Evolutionary conservation across 345 rosid genomes (phyloP), one percentile per base, ranked within the genome.

Genomic region (Moricandia arvensis): DNA sequence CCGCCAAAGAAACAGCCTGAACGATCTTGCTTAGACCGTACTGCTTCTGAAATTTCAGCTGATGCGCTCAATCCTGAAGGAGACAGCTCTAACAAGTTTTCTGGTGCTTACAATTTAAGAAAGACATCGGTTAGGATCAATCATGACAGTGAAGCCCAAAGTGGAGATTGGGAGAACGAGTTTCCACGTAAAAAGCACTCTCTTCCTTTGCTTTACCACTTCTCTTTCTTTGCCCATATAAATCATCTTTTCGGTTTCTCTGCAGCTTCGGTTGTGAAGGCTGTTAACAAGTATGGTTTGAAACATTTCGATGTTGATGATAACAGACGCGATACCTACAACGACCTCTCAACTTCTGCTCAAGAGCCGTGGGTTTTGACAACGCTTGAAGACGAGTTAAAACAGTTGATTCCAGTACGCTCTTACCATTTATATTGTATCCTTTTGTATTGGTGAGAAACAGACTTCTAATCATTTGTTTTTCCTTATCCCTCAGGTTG

Each of bases 221-320:
- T 47, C 16, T 66, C 63, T 72, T 72, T 34, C 21, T 34, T 30
- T 54, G 8, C 72, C 45, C 38, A n/a, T 76, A 43, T 71, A 51
- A 69, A 80, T 24, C 63, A 65, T 70, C 29, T 31, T 65, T 30
- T 59, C 49, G 68, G 73, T 45, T 63, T 74, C 37, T 53, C 70
- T 87, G 81, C 84, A 95, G 99, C 93, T 66, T 95, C 99, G 73
- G 98, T 92, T 61, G 83, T 89, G 76, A 95, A 80, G 87, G 90
- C 92, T 15, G 97, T 91, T 37, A 77, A 82, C 80, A 92, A 86
- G 81, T 86, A 88, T 69, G 98, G 94, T 66, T 88, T 86, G 91
- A 95, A 90, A 80, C 91, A 86, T 33, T 82, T 79, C 80, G 67
- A 82, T 24, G 73, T 90, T 45, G 97, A 92, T 77, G 99, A 90